phyloP scores from a whole-genome alignment of 805 yeast species.

The Hanseniaspora jakobsenii region DNA sequence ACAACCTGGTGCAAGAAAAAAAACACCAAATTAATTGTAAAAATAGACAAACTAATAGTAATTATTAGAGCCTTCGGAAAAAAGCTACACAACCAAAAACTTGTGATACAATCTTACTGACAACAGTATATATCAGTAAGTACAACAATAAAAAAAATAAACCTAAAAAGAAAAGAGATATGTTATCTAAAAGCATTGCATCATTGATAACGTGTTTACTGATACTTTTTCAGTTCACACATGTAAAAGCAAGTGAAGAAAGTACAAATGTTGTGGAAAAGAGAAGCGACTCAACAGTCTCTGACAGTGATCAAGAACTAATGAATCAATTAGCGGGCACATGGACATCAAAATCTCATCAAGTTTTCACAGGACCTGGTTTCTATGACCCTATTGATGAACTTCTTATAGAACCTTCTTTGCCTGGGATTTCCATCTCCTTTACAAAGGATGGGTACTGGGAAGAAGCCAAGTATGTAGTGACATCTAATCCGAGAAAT shows the following conservation, averaged over 20 bases:
- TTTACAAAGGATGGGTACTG: conserved; percentile 85
- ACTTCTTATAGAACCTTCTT: conserved; percentile 82
- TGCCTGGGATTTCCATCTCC: conserved; percentile 88
- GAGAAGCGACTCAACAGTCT: conserved; percentile 3
- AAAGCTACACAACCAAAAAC: too few relatives aligned
- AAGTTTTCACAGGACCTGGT: conserved; percentile 93
- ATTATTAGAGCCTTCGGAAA: too few relatives aligned
- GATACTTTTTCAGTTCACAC: background rate
- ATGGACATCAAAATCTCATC: conserved; percentile 87
- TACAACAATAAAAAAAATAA: too few relatives aligned
- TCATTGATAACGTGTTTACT: background rate
- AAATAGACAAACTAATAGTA: too few relatives aligned
- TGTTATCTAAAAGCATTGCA: too few relatives aligned
- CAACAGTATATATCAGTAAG: too few relatives aligned
- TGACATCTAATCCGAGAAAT: conserved; percentile 53
- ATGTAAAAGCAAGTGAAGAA: background rate
- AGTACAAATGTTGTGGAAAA: background rate
- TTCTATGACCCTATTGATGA: conserved; percentile 96
- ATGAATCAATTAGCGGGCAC: conserved; percentile 54
- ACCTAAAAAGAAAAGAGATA: too few relatives aligned
- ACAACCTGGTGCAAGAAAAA: too few relatives aligned
- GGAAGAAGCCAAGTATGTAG: conserved; percentile 81
- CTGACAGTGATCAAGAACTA: conserved; percentile 9
- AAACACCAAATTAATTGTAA: too few relatives aligned
- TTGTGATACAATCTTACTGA: too few relatives aligned